phyloP scores from a whole-genome alignment of 441 rosid genomes.

The Adansonia gregorii region DNA sequence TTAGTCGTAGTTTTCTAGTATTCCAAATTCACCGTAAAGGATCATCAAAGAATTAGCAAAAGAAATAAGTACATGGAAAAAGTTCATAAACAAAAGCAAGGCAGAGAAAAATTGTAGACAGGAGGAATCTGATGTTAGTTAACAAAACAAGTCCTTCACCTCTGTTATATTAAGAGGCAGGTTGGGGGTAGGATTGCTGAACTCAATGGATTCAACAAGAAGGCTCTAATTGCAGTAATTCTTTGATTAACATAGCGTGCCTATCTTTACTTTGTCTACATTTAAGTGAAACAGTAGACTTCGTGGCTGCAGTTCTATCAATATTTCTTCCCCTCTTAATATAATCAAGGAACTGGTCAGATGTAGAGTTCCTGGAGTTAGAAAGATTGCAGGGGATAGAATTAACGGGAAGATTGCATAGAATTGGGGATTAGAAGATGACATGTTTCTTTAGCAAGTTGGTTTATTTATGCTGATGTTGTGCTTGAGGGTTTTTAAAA shows the following conservation, averaged over 20 bases:
- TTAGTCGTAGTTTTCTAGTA: not conserved
- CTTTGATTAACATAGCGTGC: not conserved
- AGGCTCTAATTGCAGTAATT: not conserved
- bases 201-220: not conserved
- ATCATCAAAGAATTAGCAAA: not conserved
- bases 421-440: slow-evolving; percentile 2
- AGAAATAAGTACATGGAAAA: not conserved
- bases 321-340: not conserved
- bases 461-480: slow-evolving; percentile 5
- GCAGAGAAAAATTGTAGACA: not conserved
- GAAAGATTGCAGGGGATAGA: not conserved
- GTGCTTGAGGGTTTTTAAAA: not conserved
- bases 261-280: not conserved
- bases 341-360: not conserved
- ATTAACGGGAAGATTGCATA: not conserved
- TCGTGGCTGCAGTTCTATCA: not conserved
- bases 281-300: not conserved
- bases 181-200: not conserved
- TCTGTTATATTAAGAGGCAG: not conserved
- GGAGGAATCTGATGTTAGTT: not conserved
- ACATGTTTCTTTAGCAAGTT: slow-evolving; percentile 7
- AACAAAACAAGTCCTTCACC: slow-evolving; percentile 8
- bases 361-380: not conserved
- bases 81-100: not conserved
- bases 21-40: not conserved